These are phyloP conservation scores for Aspergillus neotritici DNA, from an alignment of 2,329 filamentous ascomycete species.

Conservation along the genomic window DNA sequence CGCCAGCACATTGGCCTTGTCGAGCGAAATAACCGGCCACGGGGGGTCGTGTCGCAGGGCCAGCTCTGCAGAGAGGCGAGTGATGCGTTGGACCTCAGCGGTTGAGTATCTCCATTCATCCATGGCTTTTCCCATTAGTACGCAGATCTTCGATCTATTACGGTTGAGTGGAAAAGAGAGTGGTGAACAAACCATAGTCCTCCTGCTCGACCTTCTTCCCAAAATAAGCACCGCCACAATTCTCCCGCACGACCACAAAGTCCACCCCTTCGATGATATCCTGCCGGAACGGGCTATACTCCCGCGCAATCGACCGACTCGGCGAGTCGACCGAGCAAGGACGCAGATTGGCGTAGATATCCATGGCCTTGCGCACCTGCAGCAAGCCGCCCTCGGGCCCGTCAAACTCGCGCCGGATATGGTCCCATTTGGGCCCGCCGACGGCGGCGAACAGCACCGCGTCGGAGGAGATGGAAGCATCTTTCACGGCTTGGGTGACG, in stretches of 20 bases:
- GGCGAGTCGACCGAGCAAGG: slow-evolving; percentile 71
- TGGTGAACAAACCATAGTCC: slow-evolving; percentile 32
- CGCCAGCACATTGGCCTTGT: slow-evolving; percentile 91
- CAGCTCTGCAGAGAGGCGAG: slow-evolving; percentile 69
- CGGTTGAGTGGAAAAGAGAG: slow-evolving; percentile 42
- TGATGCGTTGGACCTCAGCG: slow-evolving; percentile 74
- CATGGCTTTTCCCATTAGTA: slow-evolving; percentile 34
- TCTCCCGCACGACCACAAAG: slow-evolving; percentile 56
- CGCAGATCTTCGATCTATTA: neutral
- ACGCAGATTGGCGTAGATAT: slow-evolving; percentile 82
- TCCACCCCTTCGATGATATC: slow-evolving; percentile 76
- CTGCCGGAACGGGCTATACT: slow-evolving; percentile 75
- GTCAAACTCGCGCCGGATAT: slow-evolving; percentile 55
- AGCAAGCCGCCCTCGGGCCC: slow-evolving; percentile 85
- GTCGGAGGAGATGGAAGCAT: slow-evolving; percentile 71
- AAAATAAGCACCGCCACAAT: slow-evolving; percentile 41
- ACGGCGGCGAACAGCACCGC: slow-evolving; percentile 85
- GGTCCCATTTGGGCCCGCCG: slow-evolving; percentile 89
- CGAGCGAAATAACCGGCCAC: slow-evolving; percentile 71
- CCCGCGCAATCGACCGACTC: slow-evolving; percentile 64
- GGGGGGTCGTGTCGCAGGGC: slow-evolving; percentile 67
- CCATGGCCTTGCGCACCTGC: slow-evolving; percentile 77
- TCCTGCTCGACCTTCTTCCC: slow-evolving; percentile 34
- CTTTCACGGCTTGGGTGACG: slow-evolving; percentile 71
- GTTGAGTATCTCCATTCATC: slow-evolving; percentile 83